Evolutionary conservation across 2,329 filamentous ascomycete genomes (phyloP).

Genomic region (Fusarium xyrophilum): DNA sequence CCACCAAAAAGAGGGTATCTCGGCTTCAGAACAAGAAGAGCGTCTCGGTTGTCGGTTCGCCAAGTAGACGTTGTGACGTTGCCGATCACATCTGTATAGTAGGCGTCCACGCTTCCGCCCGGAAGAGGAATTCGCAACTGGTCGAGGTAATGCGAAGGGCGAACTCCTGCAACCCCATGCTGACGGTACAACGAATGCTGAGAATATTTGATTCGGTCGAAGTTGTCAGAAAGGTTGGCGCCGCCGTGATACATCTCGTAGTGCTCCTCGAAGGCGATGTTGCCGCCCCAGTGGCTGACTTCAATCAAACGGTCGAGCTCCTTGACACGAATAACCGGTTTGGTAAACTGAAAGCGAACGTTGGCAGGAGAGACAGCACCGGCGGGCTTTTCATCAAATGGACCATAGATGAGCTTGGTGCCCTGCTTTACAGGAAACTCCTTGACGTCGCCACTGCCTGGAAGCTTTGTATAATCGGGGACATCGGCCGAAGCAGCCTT

Average conservation of each 20-base stretch:
- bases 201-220: constrained; percentile 80
- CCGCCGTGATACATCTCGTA: constrained; percentile 89
- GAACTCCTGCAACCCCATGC: constrained; percentile 40
- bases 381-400: constrained; percentile 82
- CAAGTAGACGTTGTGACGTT: constrained; percentile 96
- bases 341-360: constrained; percentile 94
- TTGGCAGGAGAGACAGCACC: constrained; percentile 74
- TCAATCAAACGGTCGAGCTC: constrained; percentile 89
- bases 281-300: constrained; percentile 97
- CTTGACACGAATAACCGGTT: constrained; percentile 81
- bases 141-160: constrained; percentile 78
- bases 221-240: constrained; percentile 75
- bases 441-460: constrained; percentile 65
- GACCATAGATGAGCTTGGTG: constrained; percentile 85
- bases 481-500: constrained; percentile 82
- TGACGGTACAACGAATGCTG: constrained; percentile 73
- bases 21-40: constrained; percentile 88
- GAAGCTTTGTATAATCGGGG: constrained; percentile 83
- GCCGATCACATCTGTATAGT: constrained; percentile 95
- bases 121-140: constrained; percentile 81
- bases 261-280: constrained; percentile 91
- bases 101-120: constrained; percentile 81
- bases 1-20: constrained; percentile 96
- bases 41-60: constrained; percentile 76
- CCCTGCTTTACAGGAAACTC: constrained; percentile 81